Base-by-base conservation (phyloP, 1,139 yeast genomes). In the Taphrina flavorubra region DNA sequence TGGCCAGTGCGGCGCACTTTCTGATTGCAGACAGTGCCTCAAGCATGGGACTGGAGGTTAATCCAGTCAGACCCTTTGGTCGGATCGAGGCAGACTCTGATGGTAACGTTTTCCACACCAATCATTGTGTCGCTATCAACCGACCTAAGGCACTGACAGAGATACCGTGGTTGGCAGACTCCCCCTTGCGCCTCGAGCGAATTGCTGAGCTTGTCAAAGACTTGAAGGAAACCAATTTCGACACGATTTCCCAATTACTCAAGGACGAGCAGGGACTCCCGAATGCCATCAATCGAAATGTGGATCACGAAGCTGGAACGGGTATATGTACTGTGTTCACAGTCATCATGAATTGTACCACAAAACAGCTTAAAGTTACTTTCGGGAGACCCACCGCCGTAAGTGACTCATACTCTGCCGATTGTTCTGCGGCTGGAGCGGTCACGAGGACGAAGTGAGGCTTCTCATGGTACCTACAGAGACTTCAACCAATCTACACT, bases 1-100 rank as follows among this genome's bases (percentile, higher is more conserved):
- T 74, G 34, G 78, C 77, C 1, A 71, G 76, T 55, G 72, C 75
- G 65, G 77, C 76, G 5, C 76, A 76, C 65, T 68, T 75, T 53
- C 65, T 76, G 39, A 68, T 76, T 65, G 77, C 76, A 2, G 78
- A 76, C 58, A 70, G 73, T 14, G 69, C 44, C 6, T 68, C 37
- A 8, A 69, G 57, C 36, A 70, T 69, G 14, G 67, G 69, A 8
- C 68, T 72, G 25, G 72, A 69, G 64, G 61, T 68, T 34, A 69
- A 71, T 68, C 73, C 71, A n/a, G 65, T 70, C 46, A 70, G 71
- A 10, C 72, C 73, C 6, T 68, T 69, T 49, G 73, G 72, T 2
- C 67, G 68, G 25, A 47, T 36, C 16, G 67, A 55, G 31, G 70
- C 71, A 49, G 58, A 64, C 7, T 49, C 68, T 7, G 53, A 37